Base-by-base conservation (phyloP, 805 yeast genomes). In the Barnettozyma vustinii region DNA sequence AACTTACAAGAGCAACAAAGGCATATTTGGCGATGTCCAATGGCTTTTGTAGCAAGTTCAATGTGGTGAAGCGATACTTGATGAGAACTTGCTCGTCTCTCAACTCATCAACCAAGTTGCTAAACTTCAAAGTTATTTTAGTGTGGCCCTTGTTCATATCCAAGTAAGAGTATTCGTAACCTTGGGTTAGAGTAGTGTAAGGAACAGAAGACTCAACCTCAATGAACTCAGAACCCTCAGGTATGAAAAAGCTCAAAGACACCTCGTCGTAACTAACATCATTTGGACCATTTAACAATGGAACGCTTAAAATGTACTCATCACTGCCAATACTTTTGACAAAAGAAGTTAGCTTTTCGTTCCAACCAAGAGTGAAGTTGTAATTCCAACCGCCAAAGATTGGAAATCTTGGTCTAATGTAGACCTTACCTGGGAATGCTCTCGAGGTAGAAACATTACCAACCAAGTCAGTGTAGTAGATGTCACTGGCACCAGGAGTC, bases 291-390 rank as follows among this genome's bases (percentile, higher is more conserved):
- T 80, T 81, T 35, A 94, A 58, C 20, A 90, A 59, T 15, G 97
- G 96, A 27, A 91, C 78, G 46, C 72, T 75, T 30, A 86, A 68
- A 12, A 85, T 62, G 62, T 79, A 87, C 16, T 68, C 68, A 10
- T 70, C 69, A 6, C 18, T 26, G 20, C 33, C 43, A 16, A 72
- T 56, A 37, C 64, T 59, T 56, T 69, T 80, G 46, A 87, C 71
- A 56, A 75, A 83, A 41, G 78, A 68, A 15, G 69, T 60, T 39
- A 91, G 67, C 19, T 73, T 69, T 54, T 80, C 77, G 44, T 83
- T 79, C 96, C 96, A 94, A n/a, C 98, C 98, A 57, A 92, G 67
- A 20, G 98, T 94, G 74, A 88, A 94, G 69, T 92, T 89, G 69
- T 89, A 92, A 60, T 83, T 77, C 99, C 99, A 94, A 40, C 91